A percentile compares a stretch with the other conserved stretches of the same genome.
Conservation (phyloP, 257 asterid species). For the Fraxinus pennsylvanica region DNA sequence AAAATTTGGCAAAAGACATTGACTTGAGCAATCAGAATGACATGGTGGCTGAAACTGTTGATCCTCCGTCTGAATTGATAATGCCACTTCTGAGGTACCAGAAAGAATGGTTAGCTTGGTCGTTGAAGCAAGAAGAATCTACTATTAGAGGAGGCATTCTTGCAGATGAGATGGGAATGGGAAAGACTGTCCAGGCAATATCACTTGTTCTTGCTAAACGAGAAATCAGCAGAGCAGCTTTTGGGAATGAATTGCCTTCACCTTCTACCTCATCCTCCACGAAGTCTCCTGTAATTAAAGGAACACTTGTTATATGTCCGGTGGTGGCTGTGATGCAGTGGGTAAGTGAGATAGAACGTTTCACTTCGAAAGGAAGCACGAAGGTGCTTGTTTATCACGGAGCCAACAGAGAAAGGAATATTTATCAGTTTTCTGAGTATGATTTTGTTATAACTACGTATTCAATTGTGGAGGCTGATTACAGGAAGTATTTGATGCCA, state of each 20-base stretch:
- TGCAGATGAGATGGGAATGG: constrained; percentile 99
- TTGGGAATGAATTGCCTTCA: constrained; percentile 34
- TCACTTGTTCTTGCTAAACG: constrained; percentile 86
- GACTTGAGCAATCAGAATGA: constrained; percentile 62
- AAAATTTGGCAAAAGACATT: constrained; percentile 50
- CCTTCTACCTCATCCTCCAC: constrained; percentile 53
- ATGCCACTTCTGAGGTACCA: constrained; percentile 83
- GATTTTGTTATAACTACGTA: constrained; percentile 94
- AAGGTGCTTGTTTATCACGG: constrained; percentile 89
- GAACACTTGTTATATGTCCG: constrained; percentile 94
- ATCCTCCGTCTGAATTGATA: constrained; percentile 71
- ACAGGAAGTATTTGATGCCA: constrained; percentile 77
- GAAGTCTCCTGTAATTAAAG: constrained; percentile 59
- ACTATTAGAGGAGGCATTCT: constrained; percentile 79
- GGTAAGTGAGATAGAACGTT: constrained; percentile 84
- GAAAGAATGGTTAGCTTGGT: constrained; percentile 97
- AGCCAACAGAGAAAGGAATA: constrained; percentile 60
- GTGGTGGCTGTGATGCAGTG: constrained; percentile 86
- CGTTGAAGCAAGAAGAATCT: constrained; percentile 88
- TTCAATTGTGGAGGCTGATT: constrained; percentile 82
- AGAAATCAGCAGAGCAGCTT: constrained; percentile 41
- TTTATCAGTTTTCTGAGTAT: constrained; percentile 60
- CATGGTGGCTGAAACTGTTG: constrained; percentile 52
- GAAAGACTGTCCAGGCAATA: constrained; percentile 94
- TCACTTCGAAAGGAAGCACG: constrained; percentile 75